These are phyloP conservation scores for Cryphonectria parasitica DNA, from an alignment of 2,329 filamentous ascomycete genomes.

Conservation along the genomic window DNA sequence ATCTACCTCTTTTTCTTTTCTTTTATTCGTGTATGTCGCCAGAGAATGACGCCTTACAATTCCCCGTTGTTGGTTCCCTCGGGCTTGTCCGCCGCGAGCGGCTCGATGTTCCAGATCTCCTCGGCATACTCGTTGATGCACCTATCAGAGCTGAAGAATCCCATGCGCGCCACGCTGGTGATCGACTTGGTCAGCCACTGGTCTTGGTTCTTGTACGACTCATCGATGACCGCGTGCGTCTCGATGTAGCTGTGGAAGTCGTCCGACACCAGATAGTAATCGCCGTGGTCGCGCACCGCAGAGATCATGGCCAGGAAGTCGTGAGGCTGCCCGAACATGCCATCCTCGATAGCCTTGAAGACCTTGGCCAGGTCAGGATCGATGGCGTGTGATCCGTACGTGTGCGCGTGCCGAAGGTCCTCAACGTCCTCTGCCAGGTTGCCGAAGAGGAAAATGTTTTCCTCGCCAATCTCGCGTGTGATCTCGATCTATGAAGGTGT, in stretches of 20 bases:
- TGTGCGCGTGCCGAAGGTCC: slow-evolving; percentile 88
- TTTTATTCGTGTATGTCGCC: background rate
- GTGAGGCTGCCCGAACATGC: slow-evolving; percentile 77
- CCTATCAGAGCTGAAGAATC: slow-evolving; percentile 93
- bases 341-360: slow-evolving; percentile 79
- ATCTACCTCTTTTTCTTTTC: background rate
- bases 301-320: slow-evolving; percentile 83
- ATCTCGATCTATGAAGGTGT: slow-evolving; percentile 75
- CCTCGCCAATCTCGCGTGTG: slow-evolving; percentile 92
- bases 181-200: slow-evolving; percentile 93
- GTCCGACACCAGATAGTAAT: slow-evolving; percentile 97
- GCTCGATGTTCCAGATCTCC: slow-evolving; percentile 92
- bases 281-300: slow-evolving; percentile 87
- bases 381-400: slow-evolving; percentile 77
- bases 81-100: slow-evolving; percentile 55
- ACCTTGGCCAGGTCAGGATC: slow-evolving; percentile 79
- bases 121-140: slow-evolving; percentile 98
- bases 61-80: slow-evolving; percentile 27
- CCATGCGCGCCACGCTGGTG: slow-evolving; percentile 87
- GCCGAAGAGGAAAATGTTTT: slow-evolving; percentile 98
- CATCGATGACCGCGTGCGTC: slow-evolving; percentile 88
- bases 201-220: slow-evolving; percentile 89
- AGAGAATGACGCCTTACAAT: slow-evolving; percentile 16
- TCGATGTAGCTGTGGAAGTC: slow-evolving; percentile 95
- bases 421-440: slow-evolving; percentile 96